phyloP scores from a whole-genome alignment of 768 basidiomycete genomes.

The Pisolithus marmoratus region DNA sequence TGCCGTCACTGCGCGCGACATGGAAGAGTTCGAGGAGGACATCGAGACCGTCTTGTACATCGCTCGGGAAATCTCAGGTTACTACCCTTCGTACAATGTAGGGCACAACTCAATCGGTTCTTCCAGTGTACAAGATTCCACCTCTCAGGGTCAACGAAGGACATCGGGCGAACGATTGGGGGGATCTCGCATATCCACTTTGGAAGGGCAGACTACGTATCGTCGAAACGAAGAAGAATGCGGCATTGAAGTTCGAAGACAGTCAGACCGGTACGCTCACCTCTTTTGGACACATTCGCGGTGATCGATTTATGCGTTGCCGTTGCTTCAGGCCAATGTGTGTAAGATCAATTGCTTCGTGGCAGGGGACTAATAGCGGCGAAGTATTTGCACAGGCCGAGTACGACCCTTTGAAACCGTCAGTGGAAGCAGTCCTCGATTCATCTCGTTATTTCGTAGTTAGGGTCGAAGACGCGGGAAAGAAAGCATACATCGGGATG shows the following conservation, averaged over 20 bases:
- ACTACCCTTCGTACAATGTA: conserved; percentile 16
- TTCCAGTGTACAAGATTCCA: conserved; percentile 85
- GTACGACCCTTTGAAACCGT: conserved; percentile 73
- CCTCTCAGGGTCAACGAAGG: conserved; percentile 83
- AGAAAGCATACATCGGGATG: conserved; percentile 90
- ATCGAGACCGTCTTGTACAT: conserved; percentile 88
- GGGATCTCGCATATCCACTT: conserved; percentile 72
- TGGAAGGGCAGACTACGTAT: conserved; percentile 93
- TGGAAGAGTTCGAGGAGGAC: conserved; percentile 65
- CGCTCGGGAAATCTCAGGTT: conserved; percentile 87
- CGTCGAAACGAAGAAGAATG: conserved; percentile 66
- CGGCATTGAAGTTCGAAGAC: conserved; percentile 77
- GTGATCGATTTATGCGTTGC: conserved; percentile 1
- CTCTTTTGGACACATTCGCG: background rate
- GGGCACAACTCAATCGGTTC: conserved; percentile 14
- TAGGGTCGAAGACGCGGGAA: conserved; percentile 81
- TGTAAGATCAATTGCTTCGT: conserved; percentile 20
- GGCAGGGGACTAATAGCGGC: conserved; percentile 5
- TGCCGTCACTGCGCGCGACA: conserved; percentile 16
- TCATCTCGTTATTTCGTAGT: conserved; percentile 94
- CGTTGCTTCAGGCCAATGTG: conserved; percentile 56
- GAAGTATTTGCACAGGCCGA: conserved; percentile 83
- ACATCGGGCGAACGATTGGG: conserved; percentile 91
- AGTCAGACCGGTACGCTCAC: conserved; percentile 57
- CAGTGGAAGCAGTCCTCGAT: conserved; percentile 93